Base-by-base conservation (phyloP, 164 flowering plant species). In the Saururus chinensis region DNA sequence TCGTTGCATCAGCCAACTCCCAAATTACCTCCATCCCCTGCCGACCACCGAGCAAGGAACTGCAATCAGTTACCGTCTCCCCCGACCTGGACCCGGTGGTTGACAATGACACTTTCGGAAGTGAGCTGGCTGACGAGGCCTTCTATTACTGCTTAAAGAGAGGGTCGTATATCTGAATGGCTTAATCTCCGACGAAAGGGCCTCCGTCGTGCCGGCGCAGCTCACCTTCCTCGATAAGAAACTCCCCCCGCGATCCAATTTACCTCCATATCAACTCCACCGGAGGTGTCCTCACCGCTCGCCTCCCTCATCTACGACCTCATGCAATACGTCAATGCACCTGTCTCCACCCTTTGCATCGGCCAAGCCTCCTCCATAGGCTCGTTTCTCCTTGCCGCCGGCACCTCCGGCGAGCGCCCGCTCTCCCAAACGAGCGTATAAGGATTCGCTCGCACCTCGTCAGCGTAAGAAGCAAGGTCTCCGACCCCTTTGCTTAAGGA, bases 281-380 rank as follows among this genome's bases (percentile, higher is more conserved):
- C 40, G 98, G 98, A 24, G 98, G 98, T 65, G 82, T 78, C 22
- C 96, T 92, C 65, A 86, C 96, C 11, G 96, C 98, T n/a, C 97
- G 98, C 30, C 89, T 92, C 56, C 97, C 98, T n/a, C 16, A 89
- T 92, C 40, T 92, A 92, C 66, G 98, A 92, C 62, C 89, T 97
- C 20, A 90, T 92, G 92, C 98, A 88, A 80, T 92, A 92, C 61
- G 85, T 92, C 54, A 73, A 82, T 20, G 84, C 90, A 13, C 98
- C 98, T 9, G 74, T 92, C 60, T 81, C 77, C 67, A 92, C 98
- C 12, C 80, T 85, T 54, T 92, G 98, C 70, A 70, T 92, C 64
- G 98, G 98, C 26, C 98, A 92, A 70, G 97, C 98, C 26, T 95
- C 98, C 1, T 89, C 97, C 16, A 92, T 92, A 97, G 98, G 74